Evolutionary conservation across 805 yeast genomes (phyloP), one percentile per base, ranked within the genome.

Genomic region (Cephaloascus albidus): DNA sequence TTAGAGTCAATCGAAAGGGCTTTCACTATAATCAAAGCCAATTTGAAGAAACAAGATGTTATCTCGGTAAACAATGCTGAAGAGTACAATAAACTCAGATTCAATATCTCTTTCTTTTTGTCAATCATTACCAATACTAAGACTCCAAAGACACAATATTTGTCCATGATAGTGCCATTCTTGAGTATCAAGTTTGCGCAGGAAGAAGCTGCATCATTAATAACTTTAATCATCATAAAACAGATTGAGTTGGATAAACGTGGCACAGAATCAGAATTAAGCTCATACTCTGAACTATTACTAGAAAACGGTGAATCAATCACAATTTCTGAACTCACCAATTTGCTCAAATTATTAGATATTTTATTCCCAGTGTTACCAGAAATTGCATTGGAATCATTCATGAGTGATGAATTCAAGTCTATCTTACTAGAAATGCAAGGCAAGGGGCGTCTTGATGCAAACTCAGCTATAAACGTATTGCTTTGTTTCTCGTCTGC

Each of bases 401-500:
- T 23, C 28, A 23, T 23, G 28, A 23, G 28, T 12, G 12, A 23
- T 12, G 28, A 23, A 8, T 23, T 23, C 12, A 23, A 23, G 12
- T 6, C 6, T 23, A 23, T 12, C 10, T 23, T 23, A 12, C 12
- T 23, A 12, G 28, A 23, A 23, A 8, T 23, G 12, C 28, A 23
- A 23, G 28, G 12, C 10, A 6, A 23, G 6, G 28, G 28, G 12
- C 6, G 28, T 8, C 28, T 23, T 8, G 12, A 23, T 23, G 28
- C 28, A 23, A 23, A 23, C 10, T 23, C 28, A 23, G 28, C 28
- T 23, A 12, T 23, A 23, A 23, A 23, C 12, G 46, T 71, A 1
- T 41, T 74, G 4, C 33, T 38, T 3, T 42, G 72, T 14, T 53
- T 74, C 20, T 66, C 74, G 0, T 56, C 57, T 15, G 68, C 78